Conservation (phyloP, 257 asterid species). For the Nicotiana sylvestris region DNA sequence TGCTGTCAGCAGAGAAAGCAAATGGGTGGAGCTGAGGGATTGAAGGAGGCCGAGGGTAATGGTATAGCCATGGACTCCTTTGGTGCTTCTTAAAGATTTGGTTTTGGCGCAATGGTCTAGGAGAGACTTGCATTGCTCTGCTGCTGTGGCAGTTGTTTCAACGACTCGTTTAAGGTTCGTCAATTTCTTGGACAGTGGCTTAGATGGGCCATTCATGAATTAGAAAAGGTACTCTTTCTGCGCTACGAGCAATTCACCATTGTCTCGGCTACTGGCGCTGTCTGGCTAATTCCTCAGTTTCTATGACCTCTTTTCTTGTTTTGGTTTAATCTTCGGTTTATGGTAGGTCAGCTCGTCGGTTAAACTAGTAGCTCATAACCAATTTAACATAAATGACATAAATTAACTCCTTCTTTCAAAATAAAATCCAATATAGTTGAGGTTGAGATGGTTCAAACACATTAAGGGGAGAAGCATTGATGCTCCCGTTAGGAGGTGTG, state of each 20-base stretch:
- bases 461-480: too few species aligned
- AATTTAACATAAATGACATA: background rate
- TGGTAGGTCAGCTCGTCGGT: background rate
- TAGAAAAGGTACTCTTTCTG: background rate
- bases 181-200: slow-evolving; percentile 40
- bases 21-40: slow-evolving; percentile 25
- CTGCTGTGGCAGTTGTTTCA: slow-evolving; percentile 11
- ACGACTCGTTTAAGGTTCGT: slow-evolving; percentile 24
- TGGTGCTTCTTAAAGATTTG: slow-evolving; percentile 47
- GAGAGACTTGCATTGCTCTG: slow-evolving; percentile 56
- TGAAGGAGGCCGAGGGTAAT: slow-evolving; percentile 54
- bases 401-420: too few species aligned
- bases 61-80: slow-evolving; percentile 58
- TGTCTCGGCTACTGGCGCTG: background rate
- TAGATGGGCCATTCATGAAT: slow-evolving; percentile 38
- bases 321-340: background rate
- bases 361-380: background rate
- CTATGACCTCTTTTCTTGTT: background rate
- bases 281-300: background rate
- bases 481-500: too few species aligned
- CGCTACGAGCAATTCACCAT: background rate
- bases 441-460: too few species aligned
- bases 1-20: slow-evolving; percentile 54
- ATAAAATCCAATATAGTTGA: too few species aligned
- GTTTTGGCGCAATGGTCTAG: slow-evolving; percentile 59